Percentiles rank a stretch among this genome's conserved stretches.
Evolutionary conservation across 139 green algal genomes (phyloP).

Genomic region (Chlorella sp.): DNA sequence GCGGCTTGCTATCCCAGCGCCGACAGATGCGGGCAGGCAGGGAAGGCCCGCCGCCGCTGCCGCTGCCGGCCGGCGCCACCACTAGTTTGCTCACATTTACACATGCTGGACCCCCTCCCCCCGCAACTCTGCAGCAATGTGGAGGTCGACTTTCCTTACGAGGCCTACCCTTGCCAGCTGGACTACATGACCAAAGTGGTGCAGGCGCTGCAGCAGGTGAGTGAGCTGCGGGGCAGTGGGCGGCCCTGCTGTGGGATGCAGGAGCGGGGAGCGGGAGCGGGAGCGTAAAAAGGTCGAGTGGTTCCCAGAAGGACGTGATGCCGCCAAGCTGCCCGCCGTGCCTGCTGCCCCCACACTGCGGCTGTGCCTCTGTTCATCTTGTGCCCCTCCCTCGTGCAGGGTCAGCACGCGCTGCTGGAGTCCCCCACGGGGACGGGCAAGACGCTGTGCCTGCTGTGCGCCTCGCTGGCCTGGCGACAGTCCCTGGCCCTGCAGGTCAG

Average conservation of each 20-base stretch:
- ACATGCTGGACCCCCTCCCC: too few relatives aligned
- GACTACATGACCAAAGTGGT: constrained; percentile 94
- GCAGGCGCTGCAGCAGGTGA: constrained; percentile 83
- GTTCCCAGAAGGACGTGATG: too few relatives aligned
- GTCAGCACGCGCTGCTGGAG: constrained; percentile 91
- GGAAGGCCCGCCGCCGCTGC: background rate
- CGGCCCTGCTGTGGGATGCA: background rate
- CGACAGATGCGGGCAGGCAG: background rate
- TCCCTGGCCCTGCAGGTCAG: constrained; percentile 6
- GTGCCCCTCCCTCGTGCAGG: constrained; percentile 42
- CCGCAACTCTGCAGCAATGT: constrained; percentile 53
- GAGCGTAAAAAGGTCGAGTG: too few relatives aligned
- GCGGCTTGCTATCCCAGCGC: background rate
- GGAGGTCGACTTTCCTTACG: constrained; percentile 86
- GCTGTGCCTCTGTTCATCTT: too few relatives aligned
- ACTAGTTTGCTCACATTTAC: too few relatives aligned
- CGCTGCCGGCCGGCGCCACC: too few relatives aligned
- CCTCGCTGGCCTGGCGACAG: constrained; percentile 88
- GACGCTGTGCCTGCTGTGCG: constrained; percentile 97
- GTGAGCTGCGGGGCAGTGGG: background rate
- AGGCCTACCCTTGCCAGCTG: constrained; percentile 88
- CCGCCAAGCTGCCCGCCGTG: too few relatives aligned
- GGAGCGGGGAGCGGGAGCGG: too few relatives aligned
- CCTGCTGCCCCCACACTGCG: too few relatives aligned
- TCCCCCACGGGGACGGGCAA: constrained; percentile 97